Evolutionary conservation across 768 basidiomycete genomes (phyloP), one percentile per base, ranked within the genome.

Genomic region (Kwoniella mangroviensis): DNA sequence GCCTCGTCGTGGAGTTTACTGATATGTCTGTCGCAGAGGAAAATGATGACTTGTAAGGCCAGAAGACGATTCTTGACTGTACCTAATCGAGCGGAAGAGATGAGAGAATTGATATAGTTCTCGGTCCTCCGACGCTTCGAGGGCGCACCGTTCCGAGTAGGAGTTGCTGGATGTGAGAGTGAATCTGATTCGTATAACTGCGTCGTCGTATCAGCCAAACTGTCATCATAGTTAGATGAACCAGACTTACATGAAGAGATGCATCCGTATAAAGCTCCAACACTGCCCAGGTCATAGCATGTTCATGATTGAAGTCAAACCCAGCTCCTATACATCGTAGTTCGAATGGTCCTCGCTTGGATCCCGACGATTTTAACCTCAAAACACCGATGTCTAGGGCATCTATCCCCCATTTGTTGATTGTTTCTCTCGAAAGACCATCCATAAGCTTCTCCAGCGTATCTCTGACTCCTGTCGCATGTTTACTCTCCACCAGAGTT

Each of bases 11-110:
- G 89, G 24, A 97, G 82, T 24, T 85, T 78, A 15, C 73, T 28
- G 92, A 92, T 94, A 79, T 95, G 89, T 26, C 88, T 86, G 74
- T 92, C 89, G 70, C 94, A 87, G 79, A 97, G 85, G 84, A 98
- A 97, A 24, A 95, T 87, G 3, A 97, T 85, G 11, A 89, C 85
- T 82, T 97, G 94, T 1, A 96, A 83, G 73, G 57, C 53, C 12
- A 78, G 67, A 87, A 85, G 84, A 84, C 82, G 87, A 71, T 60
- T 42, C 15, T 51, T 51, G n/a, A 42, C 26, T 1, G 63, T 22
- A 5, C 75, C 75, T 21, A n/a, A 26, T 0, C 49, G 60, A 24
- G 70, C 45, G 7, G 54, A 53, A 7, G 43, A 13, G 9, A 75
- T 24, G 4, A 79, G 58, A 49, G 67, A 52, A 26, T 26, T 51